These are phyloP conservation scores for Lagenidium sp. DNA, from an alignment of 352 stramenopile genomes.

Conservation along the genomic window DNA sequence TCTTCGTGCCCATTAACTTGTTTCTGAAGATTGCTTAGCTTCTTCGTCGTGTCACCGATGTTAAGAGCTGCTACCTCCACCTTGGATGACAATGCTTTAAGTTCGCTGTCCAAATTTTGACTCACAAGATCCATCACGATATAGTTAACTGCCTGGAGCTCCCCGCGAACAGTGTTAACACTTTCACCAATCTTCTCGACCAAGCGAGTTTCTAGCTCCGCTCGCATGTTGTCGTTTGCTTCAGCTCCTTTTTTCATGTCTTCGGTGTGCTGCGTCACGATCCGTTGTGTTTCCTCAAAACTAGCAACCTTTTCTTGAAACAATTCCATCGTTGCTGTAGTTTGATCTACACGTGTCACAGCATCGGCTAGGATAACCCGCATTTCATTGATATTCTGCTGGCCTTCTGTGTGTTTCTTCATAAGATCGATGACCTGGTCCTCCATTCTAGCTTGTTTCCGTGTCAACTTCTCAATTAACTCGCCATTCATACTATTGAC, in stretches of 20 bases:
- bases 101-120: conserved; percentile 46
- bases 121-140: conserved; percentile 45
- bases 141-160: conserved; percentile 38
- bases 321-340: conserved; percentile 14
- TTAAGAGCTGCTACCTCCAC: conserved; percentile 49
- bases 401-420: conserved; percentile 37
- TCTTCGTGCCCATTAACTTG: conserved; percentile 39
- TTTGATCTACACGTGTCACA: conserved; percentile 28
- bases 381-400: conserved; percentile 44
- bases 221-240: conserved; percentile 31
- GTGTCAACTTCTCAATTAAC: conserved; percentile 36
- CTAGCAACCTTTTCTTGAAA: conserved; percentile 35
- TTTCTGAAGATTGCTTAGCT: conserved; percentile 49
- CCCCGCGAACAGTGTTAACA: conserved; percentile 27
- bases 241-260: conserved; percentile 30
- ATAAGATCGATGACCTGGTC: conserved; percentile 50
- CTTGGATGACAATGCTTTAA: conserved; percentile 38
- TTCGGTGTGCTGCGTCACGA: conserved; percentile 24
- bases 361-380: conserved; percentile 38
- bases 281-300: conserved; percentile 51
- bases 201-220: conserved; percentile 38
- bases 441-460: conserved; percentile 41
- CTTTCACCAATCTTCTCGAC: conserved; percentile 50
- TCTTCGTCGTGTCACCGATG: conserved; percentile 39
- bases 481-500: conserved; percentile 75